Evolutionary conservation across 78 protist species (phyloP).

Genomic region (Salpingoeca rosetta): DNA sequence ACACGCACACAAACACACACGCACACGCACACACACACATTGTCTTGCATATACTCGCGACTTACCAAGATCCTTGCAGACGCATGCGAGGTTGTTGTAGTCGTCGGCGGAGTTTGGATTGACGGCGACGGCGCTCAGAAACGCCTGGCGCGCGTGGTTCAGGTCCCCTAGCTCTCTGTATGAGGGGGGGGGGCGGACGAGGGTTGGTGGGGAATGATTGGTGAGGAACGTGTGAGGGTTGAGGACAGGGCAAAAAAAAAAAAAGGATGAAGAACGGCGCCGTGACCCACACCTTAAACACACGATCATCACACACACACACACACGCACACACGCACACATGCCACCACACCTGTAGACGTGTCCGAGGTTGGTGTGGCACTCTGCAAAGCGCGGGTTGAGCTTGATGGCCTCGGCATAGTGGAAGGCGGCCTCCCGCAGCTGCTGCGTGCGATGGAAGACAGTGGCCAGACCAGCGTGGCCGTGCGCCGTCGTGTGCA

Average conservation of each 20-base stretch:
- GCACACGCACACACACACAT: too few species aligned
- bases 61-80: background rate
- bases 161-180: background rate
- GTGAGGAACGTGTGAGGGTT: too few species aligned
- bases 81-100: background rate
- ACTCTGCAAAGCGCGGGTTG: background rate
- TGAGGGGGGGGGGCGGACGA: background rate
- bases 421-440: background rate
- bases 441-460: background rate
- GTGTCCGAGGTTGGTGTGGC: background rate
- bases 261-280: too few species aligned
- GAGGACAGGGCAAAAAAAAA: too few species aligned
- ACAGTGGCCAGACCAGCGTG: background rate
- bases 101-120: slow-evolving; percentile 1
- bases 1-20: too few species aligned
- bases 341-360: too few species aligned
- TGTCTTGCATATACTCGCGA: too few species aligned
- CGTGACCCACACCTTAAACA: too few species aligned
- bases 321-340: too few species aligned
- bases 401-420: background rate
- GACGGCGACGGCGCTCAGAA: background rate
- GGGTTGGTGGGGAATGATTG: background rate
- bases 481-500: background rate
- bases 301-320: too few species aligned
- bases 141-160: background rate